Percentiles rank a stretch among this genome's conserved stretches.
Evolutionary conservation across 164 flowering plant species (phyloP).

Genomic region (Malania oleifera): DNA sequence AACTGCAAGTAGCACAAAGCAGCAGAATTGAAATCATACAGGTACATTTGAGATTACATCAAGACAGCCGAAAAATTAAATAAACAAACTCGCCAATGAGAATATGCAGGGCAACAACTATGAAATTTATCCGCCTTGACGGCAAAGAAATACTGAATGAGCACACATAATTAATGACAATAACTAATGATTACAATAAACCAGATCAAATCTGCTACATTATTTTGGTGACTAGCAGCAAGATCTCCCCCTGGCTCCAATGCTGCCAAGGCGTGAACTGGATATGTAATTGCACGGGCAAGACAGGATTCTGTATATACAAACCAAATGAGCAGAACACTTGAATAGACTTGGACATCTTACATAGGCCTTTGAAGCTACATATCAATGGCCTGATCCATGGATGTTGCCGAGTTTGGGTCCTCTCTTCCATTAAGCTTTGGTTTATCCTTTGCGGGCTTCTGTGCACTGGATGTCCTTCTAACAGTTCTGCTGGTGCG

Average conservation of each 20-base stretch:
- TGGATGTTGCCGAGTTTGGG: conserved; percentile 22
- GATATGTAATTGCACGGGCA: not conserved
- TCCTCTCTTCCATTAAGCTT: conserved; percentile 23
- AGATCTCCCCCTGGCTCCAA: conserved; percentile 1
- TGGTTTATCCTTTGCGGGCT: conserved; percentile 31
- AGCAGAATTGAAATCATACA: too few species aligned
- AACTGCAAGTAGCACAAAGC: too few species aligned
- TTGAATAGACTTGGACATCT: conserved; percentile 5
- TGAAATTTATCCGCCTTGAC: conserved; percentile 5
- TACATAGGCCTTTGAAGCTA: conserved; percentile 5
- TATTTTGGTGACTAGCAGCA: conserved; percentile 9
- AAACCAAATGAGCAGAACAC: conserved; percentile 13
- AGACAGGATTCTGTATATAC: conserved; percentile 15
- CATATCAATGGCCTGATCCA: conserved; percentile 17
- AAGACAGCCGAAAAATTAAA: not conserved
- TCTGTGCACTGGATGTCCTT: conserved; percentile 28
- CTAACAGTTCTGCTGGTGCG: conserved; percentile 25
- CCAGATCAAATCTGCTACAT: conserved; percentile 3
- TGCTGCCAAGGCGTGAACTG: conserved; percentile 1
- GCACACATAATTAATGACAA: conserved; percentile 3
- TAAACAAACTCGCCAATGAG: not conserved
- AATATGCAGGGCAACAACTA: conserved; percentile 1
- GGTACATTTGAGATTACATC: too few species aligned
- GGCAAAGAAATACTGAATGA: conserved; percentile 4
- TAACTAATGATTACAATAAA: conserved; percentile 1